Conservation (phyloP, 192 early-diverging fungal species). For the Chytriomyces confervae region DNA sequence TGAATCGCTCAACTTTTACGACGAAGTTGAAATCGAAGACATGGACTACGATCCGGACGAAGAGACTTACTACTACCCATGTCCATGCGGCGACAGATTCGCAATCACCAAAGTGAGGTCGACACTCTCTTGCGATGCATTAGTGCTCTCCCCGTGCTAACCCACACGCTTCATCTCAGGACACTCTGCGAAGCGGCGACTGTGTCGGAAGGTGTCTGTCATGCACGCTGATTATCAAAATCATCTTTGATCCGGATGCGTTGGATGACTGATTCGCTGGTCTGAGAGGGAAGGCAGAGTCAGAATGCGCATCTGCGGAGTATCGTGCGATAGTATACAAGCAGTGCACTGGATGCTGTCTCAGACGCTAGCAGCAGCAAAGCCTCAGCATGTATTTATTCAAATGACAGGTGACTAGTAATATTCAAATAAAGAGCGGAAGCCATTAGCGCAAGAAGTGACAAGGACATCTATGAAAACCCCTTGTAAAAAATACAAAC, state of each 20-base stretch:
- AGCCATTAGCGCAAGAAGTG: too few relatives aligned
- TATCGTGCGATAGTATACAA: not conserved
- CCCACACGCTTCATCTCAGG: not conserved
- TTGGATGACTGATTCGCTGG: constrained; percentile 21
- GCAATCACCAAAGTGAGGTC: constrained; percentile 74
- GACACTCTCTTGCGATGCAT: not conserved
- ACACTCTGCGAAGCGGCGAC: constrained; percentile 72
- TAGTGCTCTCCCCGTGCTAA: constrained; percentile 38
- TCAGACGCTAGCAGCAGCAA: not conserved
- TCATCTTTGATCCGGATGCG: constrained; percentile 83
- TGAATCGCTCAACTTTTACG: constrained; percentile 30
- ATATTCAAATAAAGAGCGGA: not conserved
- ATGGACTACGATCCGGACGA: constrained; percentile 90
- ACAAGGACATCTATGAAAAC: too few relatives aligned
- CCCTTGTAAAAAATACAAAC: too few relatives aligned
- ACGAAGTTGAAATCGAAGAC: constrained; percentile 72
- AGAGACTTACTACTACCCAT: constrained; percentile 87
- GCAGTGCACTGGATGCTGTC: not conserved
- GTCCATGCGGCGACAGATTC: constrained; percentile 96
- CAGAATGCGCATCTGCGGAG: not conserved
- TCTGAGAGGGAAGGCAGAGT: too few relatives aligned
- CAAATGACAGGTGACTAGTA: not conserved
- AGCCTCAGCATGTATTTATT: not conserved
- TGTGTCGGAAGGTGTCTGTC: constrained; percentile 89
- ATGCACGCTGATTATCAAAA: constrained; percentile 87